These are phyloP conservation scores for Diaporthe ilicicola DNA, from an alignment of 2,329 filamentous ascomycete species.

Conservation along the genomic window DNA sequence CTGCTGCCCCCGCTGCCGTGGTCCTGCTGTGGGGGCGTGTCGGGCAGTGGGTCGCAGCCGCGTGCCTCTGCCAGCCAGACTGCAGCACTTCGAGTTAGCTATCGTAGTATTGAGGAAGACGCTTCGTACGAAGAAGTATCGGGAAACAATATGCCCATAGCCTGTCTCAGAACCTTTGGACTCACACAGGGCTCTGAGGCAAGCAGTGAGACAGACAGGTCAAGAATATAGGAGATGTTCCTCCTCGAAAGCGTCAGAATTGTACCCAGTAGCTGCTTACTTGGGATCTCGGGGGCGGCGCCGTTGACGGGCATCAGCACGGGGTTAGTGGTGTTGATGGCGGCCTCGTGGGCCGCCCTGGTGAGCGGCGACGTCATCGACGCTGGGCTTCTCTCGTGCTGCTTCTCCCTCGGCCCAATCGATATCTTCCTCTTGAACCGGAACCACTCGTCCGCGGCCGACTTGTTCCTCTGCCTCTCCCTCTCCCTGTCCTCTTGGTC, in stretches of 20 bases:
- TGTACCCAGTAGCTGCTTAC: too few species aligned
- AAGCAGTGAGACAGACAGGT: too few species aligned
- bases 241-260: too few species aligned
- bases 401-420: too few species aligned
- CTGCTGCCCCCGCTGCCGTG: not conserved
- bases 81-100: too few species aligned
- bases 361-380: not conserved
- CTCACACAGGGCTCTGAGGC: too few species aligned
- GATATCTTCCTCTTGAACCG: conserved; percentile 1
- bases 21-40: conserved; percentile 10
- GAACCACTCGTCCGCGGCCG: conserved; percentile 21
- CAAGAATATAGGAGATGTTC: too few species aligned
- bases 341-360: not conserved
- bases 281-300: conserved; percentile 27
- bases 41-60: conserved; percentile 15
- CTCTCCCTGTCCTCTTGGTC: conserved; percentile 10
- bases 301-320: not conserved
- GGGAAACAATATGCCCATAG: too few species aligned
- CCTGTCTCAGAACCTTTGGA: too few species aligned
- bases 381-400: not conserved
- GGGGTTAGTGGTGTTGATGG: too few species aligned
- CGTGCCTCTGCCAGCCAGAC: conserved; percentile 32
- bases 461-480: conserved; percentile 14
- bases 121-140: too few species aligned
- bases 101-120: too few species aligned